phyloP scores from a whole-genome alignment of 176 grass and related monocot species.

The Olyra latifolia region DNA sequence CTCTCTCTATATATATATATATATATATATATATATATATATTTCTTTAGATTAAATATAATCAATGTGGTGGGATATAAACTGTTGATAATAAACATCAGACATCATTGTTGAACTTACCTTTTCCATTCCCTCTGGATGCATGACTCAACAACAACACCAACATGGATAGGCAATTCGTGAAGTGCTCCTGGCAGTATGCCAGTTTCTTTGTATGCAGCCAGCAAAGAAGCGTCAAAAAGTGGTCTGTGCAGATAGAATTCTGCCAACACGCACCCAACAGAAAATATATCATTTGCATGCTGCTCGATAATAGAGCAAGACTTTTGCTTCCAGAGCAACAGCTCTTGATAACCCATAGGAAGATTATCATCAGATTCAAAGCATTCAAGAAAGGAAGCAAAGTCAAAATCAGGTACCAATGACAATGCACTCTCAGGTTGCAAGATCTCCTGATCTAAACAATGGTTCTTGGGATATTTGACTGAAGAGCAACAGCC shows the following conservation, averaged over 20 bases:
- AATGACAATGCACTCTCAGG: slow-evolving; percentile 15
- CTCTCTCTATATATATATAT: neutral
- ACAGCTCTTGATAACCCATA: slow-evolving; percentile 73
- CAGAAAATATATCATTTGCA: slow-evolving; percentile 79
- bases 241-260: slow-evolving; percentile 81
- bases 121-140: slow-evolving; percentile 82
- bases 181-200: slow-evolving; percentile 60
- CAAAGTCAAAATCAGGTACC: slow-evolving; percentile 62
- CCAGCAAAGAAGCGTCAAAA: slow-evolving; percentile 69
- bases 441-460: slow-evolving; percentile 28
- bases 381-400: slow-evolving; percentile 74
- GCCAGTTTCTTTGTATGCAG: slow-evolving; percentile 86
- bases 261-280: slow-evolving; percentile 88
- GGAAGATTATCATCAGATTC: slow-evolving; percentile 59
- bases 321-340: slow-evolving; percentile 69
- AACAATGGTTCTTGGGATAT: slow-evolving; percentile 21
- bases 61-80: neutral
- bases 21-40: neutral
- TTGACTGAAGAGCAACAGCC: slow-evolving; percentile 37
- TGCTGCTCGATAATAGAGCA: slow-evolving; percentile 44
- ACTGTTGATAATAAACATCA: slow-evolving; percentile 25
- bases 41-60: slow-evolving; percentile 15
- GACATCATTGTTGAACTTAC: slow-evolving; percentile 41
- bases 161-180: slow-evolving; percentile 76
- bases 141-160: slow-evolving; percentile 82